phyloP scores from a whole-genome alignment of 2,329 filamentous ascomycete genomes.

The Sclerotinia borealis region DNA sequence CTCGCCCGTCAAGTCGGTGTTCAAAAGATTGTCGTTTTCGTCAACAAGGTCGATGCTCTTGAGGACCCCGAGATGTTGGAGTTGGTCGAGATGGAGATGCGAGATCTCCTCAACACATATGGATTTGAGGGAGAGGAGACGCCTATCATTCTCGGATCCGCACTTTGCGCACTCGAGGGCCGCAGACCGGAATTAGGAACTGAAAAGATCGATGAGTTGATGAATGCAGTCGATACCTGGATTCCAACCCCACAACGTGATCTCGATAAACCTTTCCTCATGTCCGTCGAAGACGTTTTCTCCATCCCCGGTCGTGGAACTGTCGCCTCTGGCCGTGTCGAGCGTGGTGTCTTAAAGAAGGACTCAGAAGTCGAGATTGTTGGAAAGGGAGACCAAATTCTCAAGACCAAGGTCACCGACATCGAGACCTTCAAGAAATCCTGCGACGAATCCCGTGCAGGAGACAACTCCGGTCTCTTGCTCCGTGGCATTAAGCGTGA shows the following conservation, averaged over 20 bases:
- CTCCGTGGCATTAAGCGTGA: slow-evolving; percentile 95
- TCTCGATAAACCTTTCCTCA: slow-evolving; percentile 96
- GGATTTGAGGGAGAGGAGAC: slow-evolving; percentile 98
- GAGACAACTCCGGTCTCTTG: slow-evolving; percentile 96
- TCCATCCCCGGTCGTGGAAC: slow-evolving; percentile 91
- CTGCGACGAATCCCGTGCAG: slow-evolving; percentile 90
- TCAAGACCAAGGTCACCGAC: slow-evolving; percentile 99
- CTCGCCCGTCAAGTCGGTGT: slow-evolving; percentile 98
- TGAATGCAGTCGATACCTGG: slow-evolving; percentile 87
- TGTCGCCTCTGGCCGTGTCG: slow-evolving; percentile 92
- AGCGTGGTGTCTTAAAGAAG: slow-evolving; percentile 90
- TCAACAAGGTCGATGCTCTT: slow-evolving; percentile 98
- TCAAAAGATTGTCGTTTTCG: slow-evolving; percentile 96
- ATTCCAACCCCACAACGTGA: slow-evolving; percentile 94
- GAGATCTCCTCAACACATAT: slow-evolving; percentile 86
- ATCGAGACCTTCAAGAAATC: slow-evolving; percentile 99
- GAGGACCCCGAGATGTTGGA: slow-evolving; percentile 99
- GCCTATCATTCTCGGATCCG: slow-evolving; percentile 94
- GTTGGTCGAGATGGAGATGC: slow-evolving; percentile 99
- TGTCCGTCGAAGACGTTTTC: slow-evolving; percentile 94
- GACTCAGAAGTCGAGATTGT: slow-evolving; percentile 93
- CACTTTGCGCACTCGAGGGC: slow-evolving; percentile 86
- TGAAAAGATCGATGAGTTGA: slow-evolving; percentile 83
- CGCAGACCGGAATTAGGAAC: slow-evolving; percentile 81
- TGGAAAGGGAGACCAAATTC: slow-evolving; percentile 71